A percentile compares a stretch with the other conserved stretches of the same genome.
Evolutionary conservation across 1,284 basidiomycete genomes (phyloP).

Genomic region (Pseudozyma flocculosa): DNA sequence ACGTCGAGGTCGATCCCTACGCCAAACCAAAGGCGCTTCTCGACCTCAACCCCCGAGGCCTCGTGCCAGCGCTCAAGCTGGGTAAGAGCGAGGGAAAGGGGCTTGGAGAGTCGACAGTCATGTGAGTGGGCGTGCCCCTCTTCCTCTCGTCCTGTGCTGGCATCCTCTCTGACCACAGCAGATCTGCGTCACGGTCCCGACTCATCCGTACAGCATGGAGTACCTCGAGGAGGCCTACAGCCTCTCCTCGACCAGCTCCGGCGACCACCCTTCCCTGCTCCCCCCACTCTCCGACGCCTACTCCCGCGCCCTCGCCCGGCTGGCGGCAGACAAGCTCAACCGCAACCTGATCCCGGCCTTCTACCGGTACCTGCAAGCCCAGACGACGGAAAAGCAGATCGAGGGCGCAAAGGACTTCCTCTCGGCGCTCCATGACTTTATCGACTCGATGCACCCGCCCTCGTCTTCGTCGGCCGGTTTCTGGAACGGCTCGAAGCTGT

Average conservation of each 20-base stretch:
- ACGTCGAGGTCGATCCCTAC: conserved; percentile 76
- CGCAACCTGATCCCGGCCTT: conserved; percentile 71
- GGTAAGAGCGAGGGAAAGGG: conserved; percentile 43
- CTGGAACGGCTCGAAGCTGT: conserved; percentile 65
- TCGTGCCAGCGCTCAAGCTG: conserved; percentile 72
- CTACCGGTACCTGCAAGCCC: conserved; percentile 76
- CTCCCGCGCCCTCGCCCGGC: conserved; percentile 68
- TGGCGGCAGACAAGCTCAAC: conserved; percentile 71
- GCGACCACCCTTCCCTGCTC: conserved; percentile 60
- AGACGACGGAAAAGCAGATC: conserved; percentile 66
- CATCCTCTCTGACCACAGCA: no score
- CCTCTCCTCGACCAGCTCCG: conserved; percentile 48
- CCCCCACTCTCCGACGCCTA: conserved; percentile 68
- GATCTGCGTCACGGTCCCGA: no score
- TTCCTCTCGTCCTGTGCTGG: no score
- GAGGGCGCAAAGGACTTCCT: conserved; percentile 66
- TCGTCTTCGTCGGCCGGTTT: conserved; percentile 60
- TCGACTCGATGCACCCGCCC: conserved; percentile 64
- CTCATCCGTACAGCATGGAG: conserved; percentile 72
- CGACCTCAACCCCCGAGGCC: conserved; percentile 74
- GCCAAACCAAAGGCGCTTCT: conserved; percentile 75
- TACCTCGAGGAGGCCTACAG: conserved; percentile 71
- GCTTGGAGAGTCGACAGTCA: conserved; percentile 42
- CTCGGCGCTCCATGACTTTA: conserved; percentile 64
- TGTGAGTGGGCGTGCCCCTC: conserved; percentile 11